Conservation (phyloP, 768 basidiomycete species). For the Mycena venus region DNA sequence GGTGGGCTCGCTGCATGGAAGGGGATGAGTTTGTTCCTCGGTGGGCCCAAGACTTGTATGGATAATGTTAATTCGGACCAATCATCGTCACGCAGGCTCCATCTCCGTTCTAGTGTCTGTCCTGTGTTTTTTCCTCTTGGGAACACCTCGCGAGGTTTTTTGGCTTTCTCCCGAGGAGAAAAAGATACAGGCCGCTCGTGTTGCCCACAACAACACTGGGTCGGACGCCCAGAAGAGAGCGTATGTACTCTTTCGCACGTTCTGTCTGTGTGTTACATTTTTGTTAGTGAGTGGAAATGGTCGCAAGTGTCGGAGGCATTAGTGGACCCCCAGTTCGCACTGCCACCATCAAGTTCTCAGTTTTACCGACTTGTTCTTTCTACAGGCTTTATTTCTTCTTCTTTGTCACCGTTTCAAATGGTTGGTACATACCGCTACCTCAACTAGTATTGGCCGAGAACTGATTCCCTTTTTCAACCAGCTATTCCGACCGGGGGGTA, state of each 20-base stretch:
- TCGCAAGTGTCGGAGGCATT: background rate
- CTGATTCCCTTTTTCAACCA: background rate
- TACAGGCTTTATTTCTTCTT: background rate
- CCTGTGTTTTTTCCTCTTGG: background rate
- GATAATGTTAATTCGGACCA: background rate
- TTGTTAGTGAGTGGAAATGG: constrained; percentile 1
- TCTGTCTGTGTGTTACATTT: background rate
- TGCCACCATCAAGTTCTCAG: background rate
- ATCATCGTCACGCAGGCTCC: background rate
- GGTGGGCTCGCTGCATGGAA: constrained; percentile 6
- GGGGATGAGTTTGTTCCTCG: constrained; percentile 8
- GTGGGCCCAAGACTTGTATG: background rate
- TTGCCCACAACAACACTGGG: constrained; percentile 6
- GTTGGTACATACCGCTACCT: background rate
- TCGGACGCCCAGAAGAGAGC: background rate
- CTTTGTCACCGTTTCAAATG: background rate
- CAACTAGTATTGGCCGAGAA: too few relatives aligned
- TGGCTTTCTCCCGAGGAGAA: constrained; percentile 13
- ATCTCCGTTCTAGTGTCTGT: background rate
- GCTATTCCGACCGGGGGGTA: background rate
- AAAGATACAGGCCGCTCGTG: constrained; percentile 8
- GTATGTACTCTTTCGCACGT: background rate
- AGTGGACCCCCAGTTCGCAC: background rate
- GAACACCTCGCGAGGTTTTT: constrained; percentile 5
- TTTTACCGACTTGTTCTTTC: background rate